These are phyloP conservation scores for Coniochaeta ligniaria DNA, from an alignment of 2,329 filamentous ascomycete genomes.

Conservation along the genomic window DNA sequence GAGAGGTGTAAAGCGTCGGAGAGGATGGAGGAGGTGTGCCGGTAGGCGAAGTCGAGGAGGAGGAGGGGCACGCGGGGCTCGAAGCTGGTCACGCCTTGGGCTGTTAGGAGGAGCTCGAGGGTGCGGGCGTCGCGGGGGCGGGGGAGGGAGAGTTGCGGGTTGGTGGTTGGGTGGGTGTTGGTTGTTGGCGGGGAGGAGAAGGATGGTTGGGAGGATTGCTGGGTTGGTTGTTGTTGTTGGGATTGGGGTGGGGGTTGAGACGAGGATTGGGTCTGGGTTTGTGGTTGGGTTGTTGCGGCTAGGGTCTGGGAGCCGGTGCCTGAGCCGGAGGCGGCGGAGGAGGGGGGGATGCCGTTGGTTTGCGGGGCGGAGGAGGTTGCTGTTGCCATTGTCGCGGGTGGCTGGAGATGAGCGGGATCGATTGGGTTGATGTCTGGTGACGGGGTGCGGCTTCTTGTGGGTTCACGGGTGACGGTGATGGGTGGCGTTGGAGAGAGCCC, in stretches of 20 bases:
- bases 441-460: neutral
- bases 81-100: conserved; percentile 72
- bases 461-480: neutral
- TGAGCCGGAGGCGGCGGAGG: conserved; percentile 18
- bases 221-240: conserved; percentile 10
- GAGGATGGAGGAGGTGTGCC: conserved; percentile 67
- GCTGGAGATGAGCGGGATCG: neutral
- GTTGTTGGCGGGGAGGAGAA: conserved; percentile 4
- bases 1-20: conserved; percentile 63
- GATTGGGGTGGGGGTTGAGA: neutral
- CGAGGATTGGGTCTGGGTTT: conserved; percentile 10
- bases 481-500: neutral
- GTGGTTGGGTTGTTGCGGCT: conserved; percentile 11
- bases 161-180: conserved; percentile 6
- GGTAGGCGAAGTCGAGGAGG: conserved; percentile 81
- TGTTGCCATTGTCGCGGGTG: conserved; percentile 14
- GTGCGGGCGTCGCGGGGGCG: conserved; percentile 73
- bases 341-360: conserved; percentile 44
- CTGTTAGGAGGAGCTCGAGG: conserved; percentile 71
- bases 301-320: conserved; percentile 11
- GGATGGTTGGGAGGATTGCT: conserved; percentile 10
- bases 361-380: conserved; percentile 30
- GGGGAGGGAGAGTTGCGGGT: conserved; percentile 30
- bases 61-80: conserved; percentile 77
- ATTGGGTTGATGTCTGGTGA: neutral